phyloP scores from a whole-genome alignment of 495 filamentous ascomycete genomes.

The Aspergillus sclerotiicarbonarius region DNA sequence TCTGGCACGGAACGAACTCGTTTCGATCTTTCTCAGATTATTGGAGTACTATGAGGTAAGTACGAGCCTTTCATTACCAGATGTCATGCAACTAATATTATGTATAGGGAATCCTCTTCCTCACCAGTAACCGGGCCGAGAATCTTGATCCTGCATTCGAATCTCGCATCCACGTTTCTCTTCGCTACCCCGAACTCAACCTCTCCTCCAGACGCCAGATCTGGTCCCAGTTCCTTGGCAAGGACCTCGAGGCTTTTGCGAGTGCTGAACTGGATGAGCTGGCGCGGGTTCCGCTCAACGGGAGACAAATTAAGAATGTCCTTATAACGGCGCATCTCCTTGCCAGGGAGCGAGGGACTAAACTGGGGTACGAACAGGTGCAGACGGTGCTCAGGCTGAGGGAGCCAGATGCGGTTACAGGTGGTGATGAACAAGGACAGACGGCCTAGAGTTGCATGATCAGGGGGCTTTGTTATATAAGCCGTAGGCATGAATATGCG shows the following conservation, averaged over 20 bases:
- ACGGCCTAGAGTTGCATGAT: no score
- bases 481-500: no score
- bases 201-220: constrained; percentile 16
- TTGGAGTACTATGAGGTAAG: constrained; percentile 54
- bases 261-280: constrained; percentile 20
- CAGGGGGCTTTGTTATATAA: no score
- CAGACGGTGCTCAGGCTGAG: neutral
- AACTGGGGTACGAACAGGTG: neutral
- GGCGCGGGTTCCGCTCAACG: constrained; percentile 34
- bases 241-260: neutral
- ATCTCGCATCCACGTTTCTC: constrained; percentile 45
- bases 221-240: constrained; percentile 37
- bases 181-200: constrained; percentile 8
- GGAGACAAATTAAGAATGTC: constrained; percentile 30
- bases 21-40: constrained; percentile 52
- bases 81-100: neutral
- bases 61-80: neutral
- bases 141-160: constrained; percentile 51
- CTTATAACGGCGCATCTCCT: constrained; percentile 19
- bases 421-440: no score
- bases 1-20: constrained; percentile 48
- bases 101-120: constrained; percentile 30
- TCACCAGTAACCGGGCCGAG: constrained; percentile 43
- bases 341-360: neutral
- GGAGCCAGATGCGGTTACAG: neutral